Evolutionary conservation across 73 alveolate genomes (phyloP), one percentile per base, ranked within the genome.

Genomic region (Symbiodinium natans): DNA sequence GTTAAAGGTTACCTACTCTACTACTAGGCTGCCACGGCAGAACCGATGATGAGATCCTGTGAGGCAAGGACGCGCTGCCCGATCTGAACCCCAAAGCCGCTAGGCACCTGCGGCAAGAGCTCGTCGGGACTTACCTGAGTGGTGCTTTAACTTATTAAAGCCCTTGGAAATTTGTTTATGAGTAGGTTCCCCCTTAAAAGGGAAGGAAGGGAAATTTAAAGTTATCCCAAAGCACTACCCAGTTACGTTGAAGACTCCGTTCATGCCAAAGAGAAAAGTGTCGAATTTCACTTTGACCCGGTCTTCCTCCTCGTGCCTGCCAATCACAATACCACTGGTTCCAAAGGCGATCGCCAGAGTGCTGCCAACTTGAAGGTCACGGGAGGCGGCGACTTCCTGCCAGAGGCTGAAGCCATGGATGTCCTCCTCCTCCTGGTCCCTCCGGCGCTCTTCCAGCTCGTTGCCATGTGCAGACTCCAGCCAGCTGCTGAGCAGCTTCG

Each of bases 371-470:
- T 29, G 17, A 33, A 86, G 68, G 59, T 86, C 94, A 10, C 83
- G 38, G 41, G 94, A n/a, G 2, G 94, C 94, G 6, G 94, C 94
- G 3, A 86, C 83, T 25, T 86, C 94, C 34, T 86, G 94, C 94
- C 94, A 86, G 52, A 38, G 83, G 5, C 25, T 63, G 19, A 36
- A 54, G 41, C 94, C 94, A 15, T 54, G 31, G n/a, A 15, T 5
- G 19, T 39, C 87, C n/a, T 77, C 87, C 38, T 5, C 33, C 92
- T 40, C 41, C 54, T 48, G 52, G 25, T 52, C 93, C 46, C 82
- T 41, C 13, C 92, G 73, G 46, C 93, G 80, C 83, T 85, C 54
- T 33, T 29, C 93, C 41, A 85, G 33, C 36, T 85, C 93, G 39
- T 17, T 41, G 21, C 59, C 48, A 34, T 85, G 93, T 2, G 34